Evolutionary conservation across 192 early-diverging fungal species (phyloP).

Genomic region (Coemansia sp.): DNA sequence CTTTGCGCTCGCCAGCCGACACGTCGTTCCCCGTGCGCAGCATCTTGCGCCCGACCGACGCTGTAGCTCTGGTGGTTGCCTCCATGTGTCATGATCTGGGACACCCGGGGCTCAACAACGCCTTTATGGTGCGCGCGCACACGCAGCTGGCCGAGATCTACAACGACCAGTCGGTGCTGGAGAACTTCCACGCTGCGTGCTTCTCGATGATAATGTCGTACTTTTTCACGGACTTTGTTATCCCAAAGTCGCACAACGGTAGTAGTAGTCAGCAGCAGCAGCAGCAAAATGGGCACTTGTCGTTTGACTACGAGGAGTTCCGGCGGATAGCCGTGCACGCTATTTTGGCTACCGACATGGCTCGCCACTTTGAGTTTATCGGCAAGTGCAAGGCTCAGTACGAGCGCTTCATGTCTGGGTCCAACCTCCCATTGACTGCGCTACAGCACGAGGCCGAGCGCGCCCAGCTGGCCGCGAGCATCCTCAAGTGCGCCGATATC

Average conservation of each 20-base stretch:
- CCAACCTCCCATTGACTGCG: conserved; percentile 44
- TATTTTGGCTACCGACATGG: conserved; percentile 81
- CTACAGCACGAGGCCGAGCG: conserved; percentile 59
- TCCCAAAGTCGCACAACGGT: conserved; percentile 9
- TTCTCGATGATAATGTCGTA: conserved; percentile 61
- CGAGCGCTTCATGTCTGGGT: conserved; percentile 52
- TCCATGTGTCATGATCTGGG: conserved; percentile 79
- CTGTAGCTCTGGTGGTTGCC: conserved; percentile 72
- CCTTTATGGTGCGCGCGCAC: conserved; percentile 77
- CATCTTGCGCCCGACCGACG: conserved; percentile 54
- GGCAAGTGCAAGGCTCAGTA: conserved; percentile 64
- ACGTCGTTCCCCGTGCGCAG: conserved; percentile 45
- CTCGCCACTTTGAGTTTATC: conserved; percentile 74
- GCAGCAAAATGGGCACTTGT: background rate
- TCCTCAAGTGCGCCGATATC: conserved; percentile 82
- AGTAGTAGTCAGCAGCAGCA: background rate
- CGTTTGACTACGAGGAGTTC: conserved; percentile 63
- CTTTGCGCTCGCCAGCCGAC: conserved; percentile 45
- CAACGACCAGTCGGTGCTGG: conserved; percentile 91
- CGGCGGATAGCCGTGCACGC: conserved; percentile 66
- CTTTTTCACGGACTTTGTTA: conserved; percentile 47
- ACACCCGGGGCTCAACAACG: conserved; percentile 95
- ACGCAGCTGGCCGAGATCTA: conserved; percentile 86
- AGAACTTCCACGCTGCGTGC: conserved; percentile 86
- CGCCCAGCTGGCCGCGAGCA: conserved; percentile 60